Evolutionary conservation across 768 basidiomycete genomes (phyloP).

Genomic region (Gautieria morchelliformis): DNA sequence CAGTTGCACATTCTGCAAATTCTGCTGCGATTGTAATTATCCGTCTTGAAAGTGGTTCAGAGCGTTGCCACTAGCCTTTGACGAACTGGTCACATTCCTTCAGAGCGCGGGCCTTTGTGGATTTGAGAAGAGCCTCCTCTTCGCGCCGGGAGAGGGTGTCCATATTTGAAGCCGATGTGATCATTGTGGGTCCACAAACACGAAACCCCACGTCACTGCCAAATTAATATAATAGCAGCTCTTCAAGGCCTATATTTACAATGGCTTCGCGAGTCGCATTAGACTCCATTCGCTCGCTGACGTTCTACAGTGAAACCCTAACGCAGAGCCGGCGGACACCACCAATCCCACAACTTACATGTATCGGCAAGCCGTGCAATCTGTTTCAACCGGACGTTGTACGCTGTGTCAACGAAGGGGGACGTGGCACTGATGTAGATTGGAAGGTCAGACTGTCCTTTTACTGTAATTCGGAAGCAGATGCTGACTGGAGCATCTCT

Average conservation of each 20-base stretch:
- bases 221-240: background rate
- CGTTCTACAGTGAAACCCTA: constrained; percentile 61
- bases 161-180: constrained; percentile 32
- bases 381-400: constrained; percentile 77
- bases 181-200: background rate
- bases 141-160: constrained; percentile 80
- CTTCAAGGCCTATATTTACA: background rate
- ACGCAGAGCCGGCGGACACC: constrained; percentile 57
- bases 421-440: constrained; percentile 69
- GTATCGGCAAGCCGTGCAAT: constrained; percentile 69
- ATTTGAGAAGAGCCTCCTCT: constrained; percentile 77
- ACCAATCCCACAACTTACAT: constrained; percentile 71
- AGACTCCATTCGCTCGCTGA: constrained; percentile 61
- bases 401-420: constrained; percentile 74
- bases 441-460: constrained; percentile 53
- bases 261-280: constrained; percentile 55
- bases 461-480: background rate
- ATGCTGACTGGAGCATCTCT: background rate
- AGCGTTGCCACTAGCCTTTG: constrained; percentile 40
- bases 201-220: background rate
- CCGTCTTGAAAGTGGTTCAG: background rate
- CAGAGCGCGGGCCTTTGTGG: constrained; percentile 70
- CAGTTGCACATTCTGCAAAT: constrained; percentile 77
- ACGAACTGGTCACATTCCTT: constrained; percentile 70
- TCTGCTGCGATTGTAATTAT: constrained; percentile 31